A percentile compares a stretch with the other conserved stretches of the same genome.
Evolutionary conservation across 2,329 filamentous ascomycete species (phyloP).

Genomic region (Conoideocrella luteorostrata): DNA sequence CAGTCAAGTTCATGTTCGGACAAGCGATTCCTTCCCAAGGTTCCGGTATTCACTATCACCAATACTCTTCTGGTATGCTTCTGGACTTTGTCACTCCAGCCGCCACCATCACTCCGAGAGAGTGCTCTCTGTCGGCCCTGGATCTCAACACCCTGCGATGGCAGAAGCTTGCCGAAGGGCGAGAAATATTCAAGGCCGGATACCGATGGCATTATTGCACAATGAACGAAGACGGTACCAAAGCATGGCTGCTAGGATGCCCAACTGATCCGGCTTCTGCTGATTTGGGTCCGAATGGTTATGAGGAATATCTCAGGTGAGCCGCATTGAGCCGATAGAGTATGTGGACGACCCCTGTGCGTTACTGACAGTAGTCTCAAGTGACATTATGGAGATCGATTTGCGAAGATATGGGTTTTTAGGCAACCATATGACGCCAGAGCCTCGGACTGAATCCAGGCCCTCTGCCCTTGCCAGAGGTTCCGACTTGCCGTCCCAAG

Average conservation of each 20-base stretch:
- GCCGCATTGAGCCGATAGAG: too few relatives aligned
- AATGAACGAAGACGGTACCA: slow-evolving; percentile 89
- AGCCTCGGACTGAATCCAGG: slow-evolving; percentile 44
- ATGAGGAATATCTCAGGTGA: slow-evolving; percentile 78
- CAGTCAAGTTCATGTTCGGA: slow-evolving; percentile 77
- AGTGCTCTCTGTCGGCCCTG: slow-evolving; percentile 84
- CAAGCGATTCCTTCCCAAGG: slow-evolving; percentile 81
- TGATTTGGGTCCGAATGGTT: slow-evolving; percentile 60
- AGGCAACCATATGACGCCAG: slow-evolving; percentile 63
- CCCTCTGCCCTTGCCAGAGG: slow-evolving; percentile 41
- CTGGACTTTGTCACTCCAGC: slow-evolving; percentile 93
- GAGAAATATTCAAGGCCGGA: slow-evolving; percentile 85
- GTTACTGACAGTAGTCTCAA: slow-evolving; percentile 13
- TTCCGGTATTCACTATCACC: slow-evolving; percentile 89
- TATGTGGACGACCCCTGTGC: not conserved
- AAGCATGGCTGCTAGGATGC: slow-evolving; percentile 94
- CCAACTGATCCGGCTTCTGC: slow-evolving; percentile 64
- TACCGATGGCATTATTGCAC: slow-evolving; percentile 99
- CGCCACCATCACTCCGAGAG: slow-evolving; percentile 74
- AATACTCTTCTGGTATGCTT: slow-evolving; percentile 86
- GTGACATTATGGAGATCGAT: slow-evolving; percentile 91
- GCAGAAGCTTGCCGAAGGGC: slow-evolving; percentile 91
- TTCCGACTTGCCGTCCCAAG: slow-evolving; percentile 51
- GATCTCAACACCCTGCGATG: slow-evolving; percentile 83
- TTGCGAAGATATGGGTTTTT: slow-evolving; percentile 85